Percentiles rank a stretch among this genome's conserved stretches.
phyloP scores from a whole-genome alignment of 441 rosid genomes.

The Aquilaria agallochum region DNA sequence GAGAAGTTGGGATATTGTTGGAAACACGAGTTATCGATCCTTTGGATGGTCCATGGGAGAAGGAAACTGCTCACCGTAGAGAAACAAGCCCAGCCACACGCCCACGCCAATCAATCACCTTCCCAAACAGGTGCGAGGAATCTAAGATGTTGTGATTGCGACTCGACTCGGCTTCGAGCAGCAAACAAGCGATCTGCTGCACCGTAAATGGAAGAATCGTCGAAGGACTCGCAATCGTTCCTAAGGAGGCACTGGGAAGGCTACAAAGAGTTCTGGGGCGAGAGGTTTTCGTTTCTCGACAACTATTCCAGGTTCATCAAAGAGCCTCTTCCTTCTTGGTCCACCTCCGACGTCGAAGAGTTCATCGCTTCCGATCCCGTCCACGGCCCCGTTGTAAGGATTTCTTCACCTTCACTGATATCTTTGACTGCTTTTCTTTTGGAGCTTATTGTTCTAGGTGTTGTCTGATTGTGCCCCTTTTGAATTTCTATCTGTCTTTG shows the following conservation, averaged over 20 bases:
- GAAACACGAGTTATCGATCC: too few relatives aligned
- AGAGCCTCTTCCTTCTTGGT: conserved; percentile 73
- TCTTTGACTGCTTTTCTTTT: neutral
- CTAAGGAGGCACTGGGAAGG: conserved; percentile 46
- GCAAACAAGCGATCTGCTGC: neutral
- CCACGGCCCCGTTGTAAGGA: conserved; percentile 72
- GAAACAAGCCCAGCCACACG: too few relatives aligned
- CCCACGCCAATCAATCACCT: too few relatives aligned
- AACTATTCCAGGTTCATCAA: conserved; percentile 52
- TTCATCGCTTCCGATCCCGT: conserved; percentile 90
- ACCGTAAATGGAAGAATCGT: conserved; percentile 39
- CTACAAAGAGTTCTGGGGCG: conserved; percentile 63
- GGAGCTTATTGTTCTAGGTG: too few relatives aligned
- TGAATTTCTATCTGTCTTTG: neutral
- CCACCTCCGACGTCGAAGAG: conserved; percentile 68
- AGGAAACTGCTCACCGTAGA: too few relatives aligned
- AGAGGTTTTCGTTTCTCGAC: conserved; percentile 50
- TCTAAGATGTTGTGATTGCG: too few relatives aligned
- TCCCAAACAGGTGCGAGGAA: too few relatives aligned
- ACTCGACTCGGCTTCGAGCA: neutral
- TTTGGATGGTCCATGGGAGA: too few relatives aligned
- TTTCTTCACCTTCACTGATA: neutral
- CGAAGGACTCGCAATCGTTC: conserved; percentile 34
- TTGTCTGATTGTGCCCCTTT: too few relatives aligned
- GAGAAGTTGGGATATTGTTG: too few relatives aligned